Base-by-base conservation (phyloP, 2,329 filamentous ascomycete species). In the Chaetomium strumarium region DNA sequence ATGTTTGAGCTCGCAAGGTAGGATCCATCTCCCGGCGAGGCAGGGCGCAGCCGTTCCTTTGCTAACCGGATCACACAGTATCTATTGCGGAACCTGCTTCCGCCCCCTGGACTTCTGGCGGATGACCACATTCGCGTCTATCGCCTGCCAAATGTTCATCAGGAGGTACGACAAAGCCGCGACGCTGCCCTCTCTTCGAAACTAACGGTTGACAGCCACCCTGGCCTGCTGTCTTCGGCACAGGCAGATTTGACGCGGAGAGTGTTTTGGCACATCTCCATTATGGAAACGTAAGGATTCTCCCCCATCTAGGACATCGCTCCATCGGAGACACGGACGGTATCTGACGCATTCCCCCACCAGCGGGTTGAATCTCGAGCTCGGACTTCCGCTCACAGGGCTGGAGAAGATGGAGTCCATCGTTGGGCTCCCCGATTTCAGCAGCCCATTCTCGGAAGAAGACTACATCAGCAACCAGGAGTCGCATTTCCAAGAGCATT, bases 51-150 rank as follows among this genome's bases (percentile, higher is more conserved):
- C 2, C 16, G 12, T 29, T 6, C 33, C 4, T 34, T 12, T 13
- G 40, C 10, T 7, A 50, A 46, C 2, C n/a, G 2, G 7, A 20
- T 41, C 10, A 38, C 3, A 6, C 31, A 79, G 76, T 9, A 62
- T 81, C 0, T 82, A 80, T 57, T 78, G 76, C 55, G 75, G 74
- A 55, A 72, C 73, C 20, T 80, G 76, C 55, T 78, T 71, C 36
- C 70, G 73, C 54, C 74, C 78, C 53, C 64, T 75, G 60, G 80
- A 83, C 55, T 82, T 80, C 57, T 84, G 81, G 80, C 74, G 78
- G 49, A 76, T 79, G 66, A 74, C 73, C 6, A 74, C 75, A 3
- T 72, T 72, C 16, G 80, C 81, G 4, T 83, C 80, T 1, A 67
- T 77, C 59, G 75, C 79, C 14, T 82, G 79, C 56, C 77, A 81